Base-by-base conservation (phyloP, 2,329 filamentous ascomycete species). In the Fusarium sp. region DNA sequence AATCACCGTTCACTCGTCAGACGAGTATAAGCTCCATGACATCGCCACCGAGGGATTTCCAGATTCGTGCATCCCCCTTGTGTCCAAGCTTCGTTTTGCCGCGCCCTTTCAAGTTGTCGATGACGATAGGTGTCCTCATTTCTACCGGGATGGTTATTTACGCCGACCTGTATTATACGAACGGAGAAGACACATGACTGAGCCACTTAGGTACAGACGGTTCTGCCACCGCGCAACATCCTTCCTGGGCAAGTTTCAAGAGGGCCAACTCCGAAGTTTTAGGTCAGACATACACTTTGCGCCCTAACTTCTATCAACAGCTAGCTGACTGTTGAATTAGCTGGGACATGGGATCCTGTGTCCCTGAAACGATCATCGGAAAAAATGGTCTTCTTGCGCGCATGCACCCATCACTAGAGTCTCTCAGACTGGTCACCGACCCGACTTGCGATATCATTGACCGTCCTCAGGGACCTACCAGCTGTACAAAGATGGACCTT, bases 321-420 rank as follows among this genome's bases (percentile, higher is more conserved):
- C 8, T 27, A 51, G 10, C 49, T 51, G 27, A 51, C 18, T 20
- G 1, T 13, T 2, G 0, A 6, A 33, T 0, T 4, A 51, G 49
- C 3, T 51, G 49, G 49, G 18, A 34, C 5, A 14, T 33, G 49
- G 29, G 49, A 6, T 20, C 4, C 2, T 51, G 49, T 7, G 29
- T 51, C 29, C 49, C 49, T n/a, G 29, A 18, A 14, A 4, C 16
- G 13, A 33, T 51, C 1, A 6, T 51, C 0, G 46, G 46, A 1
- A 4, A 3, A 20, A 0, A 33, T 4, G 46, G 46, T 0, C 6
- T 33, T 23, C 27, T 51, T 0, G 0, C 27, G 0, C 27, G n/a
- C 2, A 31, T 33, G 49, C 49, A 51, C 7, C 16, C 29, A 0
- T 51, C 29, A 1, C 27, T 51, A 0, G 3, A 33, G 4, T 31